phyloP scores from a whole-genome alignment of 1,139 yeast species.

The Kodamaea fungicola region DNA sequence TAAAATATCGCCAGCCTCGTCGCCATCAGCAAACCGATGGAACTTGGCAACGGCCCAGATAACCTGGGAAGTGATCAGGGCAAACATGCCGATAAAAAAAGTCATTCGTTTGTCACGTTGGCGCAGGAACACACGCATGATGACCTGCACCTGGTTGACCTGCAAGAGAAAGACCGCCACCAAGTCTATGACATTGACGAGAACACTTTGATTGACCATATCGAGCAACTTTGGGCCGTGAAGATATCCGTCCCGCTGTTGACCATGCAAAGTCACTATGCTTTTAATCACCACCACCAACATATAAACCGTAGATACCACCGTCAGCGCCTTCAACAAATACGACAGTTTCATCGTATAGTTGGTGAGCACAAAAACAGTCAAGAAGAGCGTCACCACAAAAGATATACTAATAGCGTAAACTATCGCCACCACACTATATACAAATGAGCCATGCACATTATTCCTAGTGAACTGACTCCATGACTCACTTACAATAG shows the following conservation, averaged over 20 bases:
- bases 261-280: conserved; percentile 41
- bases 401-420: conserved; percentile 64
- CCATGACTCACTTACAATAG: conserved; percentile 43
- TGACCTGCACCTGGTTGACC: conserved; percentile 72
- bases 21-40: conserved; percentile 28
- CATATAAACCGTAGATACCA: conserved; percentile 53
- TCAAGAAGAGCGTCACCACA: conserved; percentile 61
- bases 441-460: conserved; percentile 45
- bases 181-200: conserved; percentile 60
- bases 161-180: conserved; percentile 59
- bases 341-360: conserved; percentile 53
- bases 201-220: conserved; percentile 42
- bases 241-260: conserved; percentile 54
- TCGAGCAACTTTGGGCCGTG: conserved; percentile 51
- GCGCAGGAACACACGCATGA: conserved; percentile 68
- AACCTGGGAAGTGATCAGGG: conserved; percentile 58
- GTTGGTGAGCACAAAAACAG: conserved; percentile 61
- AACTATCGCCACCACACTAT: conserved; percentile 57
- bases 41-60: conserved; percentile 70
- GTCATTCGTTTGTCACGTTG: conserved; percentile 68
- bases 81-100: conserved; percentile 55
- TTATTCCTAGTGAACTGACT: conserved; percentile 25
- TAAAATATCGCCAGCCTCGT: conserved; percentile 54
- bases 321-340: conserved; percentile 43
- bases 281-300: conserved; percentile 48